Percentiles rank a stretch among this genome's conserved stretches.
Conservation (phyloP, 306 rosid species). For the Lathyrus sativus region DNA sequence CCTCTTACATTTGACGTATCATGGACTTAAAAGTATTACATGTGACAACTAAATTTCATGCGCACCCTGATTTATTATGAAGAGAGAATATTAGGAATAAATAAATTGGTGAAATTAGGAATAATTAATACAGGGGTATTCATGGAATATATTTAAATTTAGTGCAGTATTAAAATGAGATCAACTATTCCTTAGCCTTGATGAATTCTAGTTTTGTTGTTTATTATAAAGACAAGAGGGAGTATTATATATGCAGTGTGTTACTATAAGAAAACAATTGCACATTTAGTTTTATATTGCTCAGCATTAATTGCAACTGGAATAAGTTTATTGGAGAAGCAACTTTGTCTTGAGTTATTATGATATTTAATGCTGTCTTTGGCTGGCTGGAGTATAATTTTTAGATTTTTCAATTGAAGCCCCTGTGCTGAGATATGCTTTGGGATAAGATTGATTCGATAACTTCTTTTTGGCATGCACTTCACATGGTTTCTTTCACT, state of each 20-base stretch:
- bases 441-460: slow-evolving; percentile 19
- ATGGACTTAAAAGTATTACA: slow-evolving; percentile 1
- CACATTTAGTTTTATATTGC: slow-evolving; percentile 2
- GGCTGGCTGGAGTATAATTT: slow-evolving; percentile 11
- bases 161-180: no score
- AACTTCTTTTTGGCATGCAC: slow-evolving; percentile 4
- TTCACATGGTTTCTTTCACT: slow-evolving; percentile 7
- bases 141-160: no score
- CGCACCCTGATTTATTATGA: no score
- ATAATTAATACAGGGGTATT: no score
- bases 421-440: background rate
- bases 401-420: slow-evolving; percentile 10
- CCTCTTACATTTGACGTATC: background rate
- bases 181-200: no score
- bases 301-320: slow-evolving; percentile 1
- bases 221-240: no score
- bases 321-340: background rate
- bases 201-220: background rate
- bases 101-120: no score
- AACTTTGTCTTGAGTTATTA: slow-evolving; percentile 1
- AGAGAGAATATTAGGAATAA: no score
- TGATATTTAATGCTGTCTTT: slow-evolving; percentile 22
- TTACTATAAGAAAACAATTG: background rate
- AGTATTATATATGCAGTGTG: background rate
- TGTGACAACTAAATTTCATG: background rate